Evolutionary conservation across 345 rosid genomes (phyloP).

Genomic region (Sapria himalayana): DNA sequence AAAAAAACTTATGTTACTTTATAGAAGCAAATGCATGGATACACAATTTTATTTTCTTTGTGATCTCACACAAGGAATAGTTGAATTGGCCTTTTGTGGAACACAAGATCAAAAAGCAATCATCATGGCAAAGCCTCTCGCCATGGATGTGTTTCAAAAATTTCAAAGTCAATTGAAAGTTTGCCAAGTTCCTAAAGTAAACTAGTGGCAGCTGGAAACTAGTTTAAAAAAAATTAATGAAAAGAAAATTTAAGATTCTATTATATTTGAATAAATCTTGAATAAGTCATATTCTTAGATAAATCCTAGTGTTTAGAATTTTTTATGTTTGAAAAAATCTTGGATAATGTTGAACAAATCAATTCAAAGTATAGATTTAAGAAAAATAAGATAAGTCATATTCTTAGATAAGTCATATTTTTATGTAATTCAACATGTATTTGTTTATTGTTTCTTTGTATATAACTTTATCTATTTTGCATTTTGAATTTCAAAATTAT

Average conservation of each 20-base stretch:
- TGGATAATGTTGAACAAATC: no score
- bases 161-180: neutral
- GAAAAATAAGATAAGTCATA: no score
- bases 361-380: no score
- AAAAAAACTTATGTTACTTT: neutral
- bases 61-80: neutral
- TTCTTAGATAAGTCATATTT: no score
- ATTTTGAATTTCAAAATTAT: no score
- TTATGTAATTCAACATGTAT: no score
- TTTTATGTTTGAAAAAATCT: no score
- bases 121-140: neutral
- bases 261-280: no score
- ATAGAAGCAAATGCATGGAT: neutral
- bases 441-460: no score
- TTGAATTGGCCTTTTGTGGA: constrained; percentile 1
- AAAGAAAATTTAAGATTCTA: neutral
- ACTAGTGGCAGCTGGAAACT: neutral
- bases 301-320: no score
- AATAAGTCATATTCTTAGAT: neutral
- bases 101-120: neutral
- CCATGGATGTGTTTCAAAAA: neutral
- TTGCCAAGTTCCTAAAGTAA: constrained; percentile 1
- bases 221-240: no score
- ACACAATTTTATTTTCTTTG: neutral
- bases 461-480: no score